These are phyloP conservation scores for Thuidium tamariscinum DNA, from an alignment of 225 moss, liverwort and hornwort genomes.

Conservation along the genomic window DNA sequence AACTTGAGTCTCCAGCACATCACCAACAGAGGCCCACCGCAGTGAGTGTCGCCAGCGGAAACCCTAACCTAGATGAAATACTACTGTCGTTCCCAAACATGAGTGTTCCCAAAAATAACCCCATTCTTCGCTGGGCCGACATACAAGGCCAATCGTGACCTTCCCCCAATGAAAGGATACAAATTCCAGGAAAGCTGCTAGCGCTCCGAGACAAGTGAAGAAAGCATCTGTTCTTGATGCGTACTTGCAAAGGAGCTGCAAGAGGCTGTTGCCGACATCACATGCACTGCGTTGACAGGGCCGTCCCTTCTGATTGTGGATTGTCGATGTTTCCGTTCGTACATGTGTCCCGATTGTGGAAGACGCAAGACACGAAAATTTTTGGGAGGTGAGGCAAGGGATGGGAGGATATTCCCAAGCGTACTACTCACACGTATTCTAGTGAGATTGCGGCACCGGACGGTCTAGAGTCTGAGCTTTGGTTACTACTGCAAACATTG, in stretches of 20 bases:
- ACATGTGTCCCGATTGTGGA: neutral
- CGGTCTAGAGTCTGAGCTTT: constrained; percentile 78
- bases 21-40: neutral
- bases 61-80: neutral
- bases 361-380: neutral
- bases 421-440: constrained; percentile 69
- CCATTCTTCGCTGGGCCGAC: neutral
- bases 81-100: neutral
- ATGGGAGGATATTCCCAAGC: constrained; percentile 54
- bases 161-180: neutral
- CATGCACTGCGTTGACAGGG: neutral
- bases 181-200: neutral
- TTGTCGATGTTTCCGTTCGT: neutral
- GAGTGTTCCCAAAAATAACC: neutral
- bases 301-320: neutral
- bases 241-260: neutral
- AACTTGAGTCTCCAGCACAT: neutral
- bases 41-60: neutral
- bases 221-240: neutral
- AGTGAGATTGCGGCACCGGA: constrained; percentile 81
- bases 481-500: constrained; percentile 84
- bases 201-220: neutral
- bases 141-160: neutral
- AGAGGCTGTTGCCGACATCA: neutral
- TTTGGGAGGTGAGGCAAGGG: neutral